Percentiles rank a stretch among this genome's conserved stretches.
Conservation (phyloP, 129 eudicot genomes). For the Ambrosia trifida region DNA sequence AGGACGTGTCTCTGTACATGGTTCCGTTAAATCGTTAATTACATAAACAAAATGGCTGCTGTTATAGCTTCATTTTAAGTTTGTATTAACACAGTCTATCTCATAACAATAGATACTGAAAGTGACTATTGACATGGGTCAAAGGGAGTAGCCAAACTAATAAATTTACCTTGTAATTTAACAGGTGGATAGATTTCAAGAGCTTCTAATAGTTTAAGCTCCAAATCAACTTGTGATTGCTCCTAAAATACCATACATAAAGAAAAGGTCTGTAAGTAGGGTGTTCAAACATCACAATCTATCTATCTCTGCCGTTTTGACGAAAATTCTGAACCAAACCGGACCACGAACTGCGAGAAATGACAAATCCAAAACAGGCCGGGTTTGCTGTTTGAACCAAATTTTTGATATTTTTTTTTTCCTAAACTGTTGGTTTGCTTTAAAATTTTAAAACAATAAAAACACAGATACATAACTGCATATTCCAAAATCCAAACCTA, state of each 20-base stretch:
- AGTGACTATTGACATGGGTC: not conserved
- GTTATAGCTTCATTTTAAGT: not conserved
- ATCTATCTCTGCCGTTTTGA: not conserved
- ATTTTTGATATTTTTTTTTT: not conserved
- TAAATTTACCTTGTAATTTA: constrained; percentile 62
- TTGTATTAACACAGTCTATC: not conserved
- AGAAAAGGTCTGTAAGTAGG: not conserved
- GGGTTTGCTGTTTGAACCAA: not conserved
- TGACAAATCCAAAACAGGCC: not conserved
- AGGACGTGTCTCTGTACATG: too few species aligned
- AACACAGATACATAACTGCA: too few species aligned
- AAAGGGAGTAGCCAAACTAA: not conserved
- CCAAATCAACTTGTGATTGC: constrained; percentile 85
- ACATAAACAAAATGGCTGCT: not conserved
- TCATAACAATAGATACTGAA: not conserved
- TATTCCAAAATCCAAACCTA: too few species aligned
- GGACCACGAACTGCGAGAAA: not conserved
- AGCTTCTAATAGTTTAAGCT: constrained; percentile 80
- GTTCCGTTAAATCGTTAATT: not conserved
- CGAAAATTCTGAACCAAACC: not conserved
- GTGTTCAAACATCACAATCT: not conserved
- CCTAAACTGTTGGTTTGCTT: too few species aligned
- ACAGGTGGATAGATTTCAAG: constrained; percentile 88
- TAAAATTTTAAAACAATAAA: too few species aligned
- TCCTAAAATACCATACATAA: constrained; percentile 42